phyloP scores from a whole-genome alignment of 352 stramenopile species.

The Blastocystis sp. region DNA sequence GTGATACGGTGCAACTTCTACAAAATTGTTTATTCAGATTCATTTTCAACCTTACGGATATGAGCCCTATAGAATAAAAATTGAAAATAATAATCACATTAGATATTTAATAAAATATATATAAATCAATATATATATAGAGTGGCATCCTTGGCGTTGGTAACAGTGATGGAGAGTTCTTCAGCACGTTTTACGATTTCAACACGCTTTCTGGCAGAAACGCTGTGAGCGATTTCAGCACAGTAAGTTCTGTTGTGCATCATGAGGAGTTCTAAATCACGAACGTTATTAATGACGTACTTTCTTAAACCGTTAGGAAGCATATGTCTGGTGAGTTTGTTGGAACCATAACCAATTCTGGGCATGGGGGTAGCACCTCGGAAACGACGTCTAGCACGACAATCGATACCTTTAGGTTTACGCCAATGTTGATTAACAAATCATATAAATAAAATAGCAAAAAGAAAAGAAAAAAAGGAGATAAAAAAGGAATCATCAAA shows the following conservation, averaged over 20 bases:
- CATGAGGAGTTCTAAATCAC: constrained; percentile 84
- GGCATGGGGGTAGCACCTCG: constrained; percentile 92
- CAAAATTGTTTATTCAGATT: no score
- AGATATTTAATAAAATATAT: no score
- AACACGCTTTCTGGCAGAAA: constrained; percentile 79
- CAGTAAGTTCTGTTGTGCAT: constrained; percentile 92
- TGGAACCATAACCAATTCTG: constrained; percentile 91
- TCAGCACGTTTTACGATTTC: constrained; percentile 88
- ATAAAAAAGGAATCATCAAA: no score
- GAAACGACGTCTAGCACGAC: constrained; percentile 89
- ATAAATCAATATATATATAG: no score
- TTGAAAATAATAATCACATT: no score
- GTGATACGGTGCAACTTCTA: no score
- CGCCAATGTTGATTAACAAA: constrained; percentile 76
- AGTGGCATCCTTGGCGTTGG: no score
- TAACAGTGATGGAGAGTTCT: constrained; percentile 90
- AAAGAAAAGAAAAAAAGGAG: no score
- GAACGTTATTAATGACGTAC: constrained; percentile 91
- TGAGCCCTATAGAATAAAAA: no score
- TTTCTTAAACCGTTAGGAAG: constrained; percentile 93
- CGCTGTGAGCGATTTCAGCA: constrained; percentile 87
- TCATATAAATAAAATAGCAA: constrained; percentile 44
- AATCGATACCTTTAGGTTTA: constrained; percentile 98
- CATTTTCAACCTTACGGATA: no score
- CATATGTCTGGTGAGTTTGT: constrained; percentile 90